A percentile compares a stretch with the other conserved stretches of the same genome.
These are phyloP conservation scores for Amauroascus niger DNA, from an alignment of 2,329 filamentous ascomycete species.

Conservation along the genomic window DNA sequence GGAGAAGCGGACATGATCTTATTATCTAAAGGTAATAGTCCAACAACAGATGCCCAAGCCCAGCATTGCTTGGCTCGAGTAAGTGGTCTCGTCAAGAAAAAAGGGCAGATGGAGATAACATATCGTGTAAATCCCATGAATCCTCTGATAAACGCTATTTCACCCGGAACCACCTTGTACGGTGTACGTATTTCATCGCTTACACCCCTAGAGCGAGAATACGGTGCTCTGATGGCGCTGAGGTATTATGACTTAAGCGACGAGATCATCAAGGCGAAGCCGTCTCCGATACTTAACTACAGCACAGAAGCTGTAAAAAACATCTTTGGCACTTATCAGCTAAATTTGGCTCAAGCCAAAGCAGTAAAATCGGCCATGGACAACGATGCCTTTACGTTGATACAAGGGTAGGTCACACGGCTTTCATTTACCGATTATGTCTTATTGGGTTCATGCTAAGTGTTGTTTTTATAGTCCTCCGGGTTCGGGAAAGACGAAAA, in stretches of 20 bases:
- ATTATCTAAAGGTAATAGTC: slow-evolving; percentile 63
- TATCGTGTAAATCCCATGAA: slow-evolving; percentile 66
- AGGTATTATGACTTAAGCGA: slow-evolving; percentile 95
- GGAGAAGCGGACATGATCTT: slow-evolving; percentile 83
- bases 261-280: slow-evolving; percentile 79
- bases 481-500: slow-evolving; percentile 96
- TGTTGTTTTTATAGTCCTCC: slow-evolving; percentile 58
- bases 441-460: slow-evolving; percentile 11
- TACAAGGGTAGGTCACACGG: slow-evolving; percentile 61
- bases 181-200: slow-evolving; percentile 84
- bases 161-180: slow-evolving; percentile 59
- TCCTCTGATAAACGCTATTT: slow-evolving; percentile 55
- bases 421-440: neutral
- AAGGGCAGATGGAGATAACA: slow-evolving; percentile 69
- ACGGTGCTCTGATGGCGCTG: slow-evolving; percentile 77
- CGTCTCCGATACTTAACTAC: slow-evolving; percentile 78
- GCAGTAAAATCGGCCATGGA: slow-evolving; percentile 86
- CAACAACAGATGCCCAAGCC: slow-evolving; percentile 54
- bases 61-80: slow-evolving; percentile 82
- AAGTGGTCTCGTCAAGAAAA: slow-evolving; percentile 69
- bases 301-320: slow-evolving; percentile 60
- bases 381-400: slow-evolving; percentile 93
- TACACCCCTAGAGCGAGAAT: slow-evolving; percentile 90
- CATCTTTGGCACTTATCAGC: slow-evolving; percentile 64
- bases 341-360: slow-evolving; percentile 83